Evolutionary conservation across 768 basidiomycete species (phyloP), one percentile per base, ranked within the genome.

Genomic region (Lactarius deliciosus): DNA sequence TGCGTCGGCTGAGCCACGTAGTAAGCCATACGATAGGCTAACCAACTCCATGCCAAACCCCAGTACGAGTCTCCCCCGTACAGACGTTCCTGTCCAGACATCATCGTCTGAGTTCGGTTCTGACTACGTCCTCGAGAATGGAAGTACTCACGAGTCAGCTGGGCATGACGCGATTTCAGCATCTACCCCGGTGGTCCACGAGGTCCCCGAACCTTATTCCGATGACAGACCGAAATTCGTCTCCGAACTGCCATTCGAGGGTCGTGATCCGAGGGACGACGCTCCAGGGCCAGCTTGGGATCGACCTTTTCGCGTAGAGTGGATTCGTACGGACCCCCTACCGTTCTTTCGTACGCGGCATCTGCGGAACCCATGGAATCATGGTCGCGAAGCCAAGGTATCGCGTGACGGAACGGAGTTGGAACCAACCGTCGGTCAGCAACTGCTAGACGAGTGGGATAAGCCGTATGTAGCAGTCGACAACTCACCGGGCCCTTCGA

Each of bases 341-440:
- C 86, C 92, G 0, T 98, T 98, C 76, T 77, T 81, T 68, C 85
- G 85, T 55, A 90, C 90, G 40, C 83, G 88, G 32, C 90, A 94
- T 73, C 76, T 97, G 60, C 86, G 92, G 50, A 98, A 98, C 74
- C 89, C 90, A 2, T 98, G 95, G 94, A 98, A 98, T 71, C 86
- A 92, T 70, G 91, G 90, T 65, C 79, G 85, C 59, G 88, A 91
- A 72, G 82, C 92, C 55, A 90, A 92, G 79, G 86, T 92, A 9
- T 94, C 91, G 15, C 81, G 92, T 57, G 93, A 96, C 74, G 96
- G 96, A 20, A 97, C 95, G 1, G 96, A 98, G 74, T 75, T 98
- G 22, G 96, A 98, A 74, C 94, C 95, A 2, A 73, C 72, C 1
- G 83, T 92, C 16, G 92, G 91, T 30, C 81, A 85, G 70, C 79